Conservation (phyloP, 441 rosid genomes). For the Pelargonium australe region DNA sequence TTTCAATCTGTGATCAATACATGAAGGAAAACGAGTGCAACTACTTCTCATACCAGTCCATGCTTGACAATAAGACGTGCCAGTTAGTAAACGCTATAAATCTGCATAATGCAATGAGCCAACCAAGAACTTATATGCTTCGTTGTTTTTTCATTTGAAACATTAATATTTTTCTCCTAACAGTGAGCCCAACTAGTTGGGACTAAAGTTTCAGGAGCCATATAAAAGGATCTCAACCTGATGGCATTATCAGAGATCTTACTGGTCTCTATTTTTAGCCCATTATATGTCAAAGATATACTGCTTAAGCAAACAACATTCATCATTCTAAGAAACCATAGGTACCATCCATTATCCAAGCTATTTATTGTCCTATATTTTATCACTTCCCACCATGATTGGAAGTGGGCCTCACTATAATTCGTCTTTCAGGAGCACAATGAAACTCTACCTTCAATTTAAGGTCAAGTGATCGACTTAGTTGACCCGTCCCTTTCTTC, state of each 20-base stretch:
- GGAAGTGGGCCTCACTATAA: background rate
- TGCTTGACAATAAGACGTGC: too few species aligned
- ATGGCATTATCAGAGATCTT: background rate
- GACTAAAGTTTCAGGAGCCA: background rate
- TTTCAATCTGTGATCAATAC: slow-evolving; percentile 1
- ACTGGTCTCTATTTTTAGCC: background rate
- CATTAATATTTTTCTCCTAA: background rate
- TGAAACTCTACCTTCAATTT: background rate
- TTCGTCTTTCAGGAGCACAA: background rate
- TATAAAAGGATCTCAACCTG: background rate
- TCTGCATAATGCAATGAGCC: background rate
- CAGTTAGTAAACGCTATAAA: too few species aligned
- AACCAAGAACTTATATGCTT: background rate
- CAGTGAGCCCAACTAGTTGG: background rate
- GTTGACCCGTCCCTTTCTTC: slow-evolving; percentile 37
- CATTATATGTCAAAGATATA: background rate
- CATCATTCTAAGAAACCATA: too few species aligned
- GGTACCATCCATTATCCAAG: too few species aligned
- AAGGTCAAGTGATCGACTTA: slow-evolving; percentile 23
- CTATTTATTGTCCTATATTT: too few species aligned
- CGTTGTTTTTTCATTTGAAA: too few species aligned
- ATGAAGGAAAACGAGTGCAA: background rate
- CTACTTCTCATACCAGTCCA: too few species aligned
- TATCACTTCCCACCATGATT: too few species aligned
- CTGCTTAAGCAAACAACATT: too few species aligned